Base-by-base conservation (phyloP, 2,329 filamentous ascomycete genomes). In the Alternaria triticina region DNA sequence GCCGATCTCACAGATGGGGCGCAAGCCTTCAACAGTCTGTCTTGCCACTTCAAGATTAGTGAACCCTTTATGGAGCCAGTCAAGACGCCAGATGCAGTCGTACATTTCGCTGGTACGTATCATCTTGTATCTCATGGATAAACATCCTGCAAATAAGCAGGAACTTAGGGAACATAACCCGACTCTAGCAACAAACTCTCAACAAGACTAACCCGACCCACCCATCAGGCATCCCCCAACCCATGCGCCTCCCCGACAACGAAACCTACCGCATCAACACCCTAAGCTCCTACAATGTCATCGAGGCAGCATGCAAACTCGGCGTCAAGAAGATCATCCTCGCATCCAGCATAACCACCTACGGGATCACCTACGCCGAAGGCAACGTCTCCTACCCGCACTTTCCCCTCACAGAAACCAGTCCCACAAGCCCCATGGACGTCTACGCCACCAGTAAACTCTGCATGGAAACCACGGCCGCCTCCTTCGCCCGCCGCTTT, bases 311-410 rank as follows among this genome's bases (percentile, higher is more conserved):
- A 0, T 87, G 83, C 68, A 88, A 88, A 66, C 78, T 89, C 1
- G 86, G 86, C 15, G 84, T 90, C 43, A 84, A 83, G 68, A 89
- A 90, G 70, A 85, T 90, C 68, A 81, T 89, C 65, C 83, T 89
- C 50, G 88, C 88, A 1, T 85, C 82, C 55, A 85, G 82, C 15
- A 84, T 88, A 64, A 88, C 86, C 1, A 85, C 84, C 0, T 90
- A 90, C 68, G 87, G 87, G 10, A 85, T 88, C 1, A 69, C 68
- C 58, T 90, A 87, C 68, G 83, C 85, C 0, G 85, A 89, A 66
- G 87, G 87, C 6, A 82, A 87, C 61, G 74, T 81, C 4, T 82
- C 86, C 17, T 89, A 84, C 65, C 81, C 85, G 22, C 82, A 82
- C 25, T 89, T 89, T 68, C 88, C 87, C 0, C 76, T 89, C 1